These are phyloP conservation scores for Epithemia pelagica DNA, from an alignment of 108 stramenopile species.

Conservation along the genomic window DNA sequence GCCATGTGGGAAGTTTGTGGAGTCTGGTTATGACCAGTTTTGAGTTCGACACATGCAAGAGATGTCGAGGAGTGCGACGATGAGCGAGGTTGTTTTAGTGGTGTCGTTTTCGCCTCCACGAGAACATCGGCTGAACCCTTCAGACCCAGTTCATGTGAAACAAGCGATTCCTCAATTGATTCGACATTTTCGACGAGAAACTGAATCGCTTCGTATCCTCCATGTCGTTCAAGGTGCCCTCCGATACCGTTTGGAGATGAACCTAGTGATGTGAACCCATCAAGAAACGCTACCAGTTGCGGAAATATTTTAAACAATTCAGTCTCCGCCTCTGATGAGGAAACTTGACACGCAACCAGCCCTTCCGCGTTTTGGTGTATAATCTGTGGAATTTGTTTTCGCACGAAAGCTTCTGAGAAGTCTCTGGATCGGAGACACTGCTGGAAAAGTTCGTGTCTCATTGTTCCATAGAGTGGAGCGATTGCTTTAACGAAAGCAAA, in stretches of 20 bases:
- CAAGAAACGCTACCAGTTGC: conserved; percentile 54
- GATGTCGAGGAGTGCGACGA: neutral
- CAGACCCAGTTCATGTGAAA: conserved; percentile 72
- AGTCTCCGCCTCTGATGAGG: conserved; percentile 34
- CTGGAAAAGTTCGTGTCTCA: conserved; percentile 81
- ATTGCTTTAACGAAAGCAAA: conserved; percentile 21
- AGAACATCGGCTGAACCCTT: conserved; percentile 81
- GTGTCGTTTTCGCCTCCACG: conserved; percentile 39
- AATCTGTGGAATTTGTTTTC: conserved; percentile 31
- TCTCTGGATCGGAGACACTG: conserved; percentile 43
- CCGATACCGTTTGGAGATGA: neutral
- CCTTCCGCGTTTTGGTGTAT: conserved; percentile 55
- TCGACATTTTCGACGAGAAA: conserved; percentile 31
- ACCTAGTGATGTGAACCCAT: conserved; percentile 33
- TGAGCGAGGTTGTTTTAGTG: neutral
- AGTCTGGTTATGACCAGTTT: conserved; percentile 79
- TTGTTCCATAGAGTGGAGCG: conserved; percentile 67
- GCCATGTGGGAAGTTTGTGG: conserved; percentile 64
- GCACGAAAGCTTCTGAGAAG: conserved; percentile 39
- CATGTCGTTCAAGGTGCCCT: conserved; percentile 25
- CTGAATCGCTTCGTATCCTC: conserved; percentile 18
- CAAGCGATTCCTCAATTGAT: conserved; percentile 60
- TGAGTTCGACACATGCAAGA: conserved; percentile 70
- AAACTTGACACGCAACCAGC: conserved; percentile 61
- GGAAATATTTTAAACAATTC: conserved; percentile 64